Conservation (phyloP, 768 basidiomycete species). For the Boletus bicolor region DNA sequence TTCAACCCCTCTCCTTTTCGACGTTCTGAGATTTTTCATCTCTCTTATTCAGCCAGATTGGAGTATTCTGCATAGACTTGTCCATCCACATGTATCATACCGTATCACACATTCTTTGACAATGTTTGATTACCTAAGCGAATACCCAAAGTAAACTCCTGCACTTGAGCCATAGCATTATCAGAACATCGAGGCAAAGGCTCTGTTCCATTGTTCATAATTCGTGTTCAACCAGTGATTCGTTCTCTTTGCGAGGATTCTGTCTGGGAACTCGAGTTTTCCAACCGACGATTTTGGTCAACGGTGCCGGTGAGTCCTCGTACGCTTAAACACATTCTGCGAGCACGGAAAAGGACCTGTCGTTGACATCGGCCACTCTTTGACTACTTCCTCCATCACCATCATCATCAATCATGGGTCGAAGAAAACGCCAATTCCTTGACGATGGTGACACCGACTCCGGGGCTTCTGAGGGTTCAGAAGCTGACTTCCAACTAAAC, state of each 20-base stretch:
- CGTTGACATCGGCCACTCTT: conserved; percentile 2
- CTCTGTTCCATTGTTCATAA: not conserved
- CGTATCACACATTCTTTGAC: conserved; percentile 8
- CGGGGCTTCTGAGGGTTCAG: conserved; percentile 61
- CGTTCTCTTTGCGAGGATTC: not conserved
- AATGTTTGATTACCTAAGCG: conserved; percentile 13
- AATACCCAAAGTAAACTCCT: not conserved
- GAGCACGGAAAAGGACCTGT: not conserved
- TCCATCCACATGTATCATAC: conserved; percentile 23
- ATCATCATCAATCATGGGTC: conserved; percentile 49
- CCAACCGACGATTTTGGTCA: not conserved
- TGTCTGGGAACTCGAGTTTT: not conserved
- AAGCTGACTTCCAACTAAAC: conserved; percentile 46
- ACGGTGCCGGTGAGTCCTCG: conserved; percentile 18
- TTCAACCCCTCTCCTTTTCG: not conserved
- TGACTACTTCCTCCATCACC: not conserved
- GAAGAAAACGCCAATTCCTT: conserved; percentile 71
- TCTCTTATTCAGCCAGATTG: conserved; percentile 35
- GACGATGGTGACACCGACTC: conserved; percentile 75
- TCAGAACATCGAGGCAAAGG: not conserved
- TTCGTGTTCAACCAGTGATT: not conserved
- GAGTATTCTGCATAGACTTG: conserved; percentile 40
- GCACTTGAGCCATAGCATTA: too few species aligned
- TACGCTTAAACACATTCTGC: not conserved
- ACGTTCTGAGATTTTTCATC: not conserved